phyloP scores from a whole-genome alignment of 306 rosid species.

The Coriaria nepalensis region DNA sequence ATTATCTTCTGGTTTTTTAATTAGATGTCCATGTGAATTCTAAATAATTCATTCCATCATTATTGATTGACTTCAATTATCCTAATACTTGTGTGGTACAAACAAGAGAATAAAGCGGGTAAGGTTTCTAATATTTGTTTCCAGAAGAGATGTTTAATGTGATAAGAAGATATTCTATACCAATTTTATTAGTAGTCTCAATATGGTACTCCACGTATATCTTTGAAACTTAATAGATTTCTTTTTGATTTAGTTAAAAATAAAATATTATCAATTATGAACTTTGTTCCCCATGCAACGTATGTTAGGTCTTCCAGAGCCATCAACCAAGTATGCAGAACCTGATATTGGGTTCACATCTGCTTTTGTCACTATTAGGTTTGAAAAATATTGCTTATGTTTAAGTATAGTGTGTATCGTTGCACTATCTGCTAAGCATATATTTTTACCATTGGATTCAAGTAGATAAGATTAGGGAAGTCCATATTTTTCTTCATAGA shows the following conservation, averaged over 20 bases:
- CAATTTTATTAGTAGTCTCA: too few species aligned
- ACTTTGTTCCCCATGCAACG: background rate
- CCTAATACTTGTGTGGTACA: background rate
- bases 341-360: background rate
- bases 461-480: too few species aligned
- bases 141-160: too few species aligned
- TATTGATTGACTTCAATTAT: background rate
- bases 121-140: background rate
- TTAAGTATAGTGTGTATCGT: background rate
- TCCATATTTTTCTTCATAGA: too few species aligned
- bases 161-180: background rate
- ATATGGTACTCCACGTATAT: background rate
- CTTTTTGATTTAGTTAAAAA: background rate
- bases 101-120: background rate
- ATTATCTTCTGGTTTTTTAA: too few species aligned
- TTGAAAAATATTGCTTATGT: background rate
- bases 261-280: background rate
- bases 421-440: background rate
- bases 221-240: background rate
- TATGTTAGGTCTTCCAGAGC: background rate
- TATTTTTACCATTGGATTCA: too few species aligned
- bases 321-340: slow-evolving; percentile 2
- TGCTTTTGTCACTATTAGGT: background rate
- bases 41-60: background rate
- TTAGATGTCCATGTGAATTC: background rate